A percentile compares a stretch with the other conserved stretches of the same genome.
Evolutionary conservation across 2,329 filamentous ascomycete species (phyloP).

Genomic region (Daldinia sp.): DNA sequence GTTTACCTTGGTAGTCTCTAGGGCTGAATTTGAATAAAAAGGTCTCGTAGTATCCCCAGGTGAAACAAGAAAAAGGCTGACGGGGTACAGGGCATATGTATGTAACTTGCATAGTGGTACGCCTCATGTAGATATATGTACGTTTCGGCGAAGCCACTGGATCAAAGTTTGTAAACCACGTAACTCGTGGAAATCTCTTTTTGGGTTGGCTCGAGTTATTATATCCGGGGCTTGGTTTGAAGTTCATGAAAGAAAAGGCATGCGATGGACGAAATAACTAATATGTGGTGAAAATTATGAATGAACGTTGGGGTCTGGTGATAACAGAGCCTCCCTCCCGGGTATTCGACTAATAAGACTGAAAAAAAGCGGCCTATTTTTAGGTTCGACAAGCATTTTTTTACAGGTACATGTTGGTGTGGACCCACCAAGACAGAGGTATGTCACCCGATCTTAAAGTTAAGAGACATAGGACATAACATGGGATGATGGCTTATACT

Average conservation of each 20-base stretch:
- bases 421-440: constrained; percentile 3
- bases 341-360: constrained; percentile 3
- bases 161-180: neutral
- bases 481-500: neutral
- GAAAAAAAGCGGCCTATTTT: neutral
- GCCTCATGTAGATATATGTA: neutral
- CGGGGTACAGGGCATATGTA: neutral
- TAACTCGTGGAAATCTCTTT: neutral
- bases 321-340: neutral
- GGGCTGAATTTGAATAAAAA: neutral
- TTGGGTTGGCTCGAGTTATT: neutral
- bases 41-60: neutral
- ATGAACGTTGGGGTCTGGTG: neutral
- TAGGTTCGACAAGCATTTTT: neutral
- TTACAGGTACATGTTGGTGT: constrained; percentile 4
- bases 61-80: neutral
- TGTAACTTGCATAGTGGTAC: neutral
- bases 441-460: constrained; percentile 21
- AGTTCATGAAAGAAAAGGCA: neutral
- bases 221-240: neutral
- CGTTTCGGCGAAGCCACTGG: neutral
- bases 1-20: neutral
- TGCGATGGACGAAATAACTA: neutral
- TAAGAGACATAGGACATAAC: constrained; percentile 1
- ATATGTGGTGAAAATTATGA: neutral